Conservation (phyloP, 2,329 filamentous ascomycete genomes). For the Plenodomus lindquistii region DNA sequence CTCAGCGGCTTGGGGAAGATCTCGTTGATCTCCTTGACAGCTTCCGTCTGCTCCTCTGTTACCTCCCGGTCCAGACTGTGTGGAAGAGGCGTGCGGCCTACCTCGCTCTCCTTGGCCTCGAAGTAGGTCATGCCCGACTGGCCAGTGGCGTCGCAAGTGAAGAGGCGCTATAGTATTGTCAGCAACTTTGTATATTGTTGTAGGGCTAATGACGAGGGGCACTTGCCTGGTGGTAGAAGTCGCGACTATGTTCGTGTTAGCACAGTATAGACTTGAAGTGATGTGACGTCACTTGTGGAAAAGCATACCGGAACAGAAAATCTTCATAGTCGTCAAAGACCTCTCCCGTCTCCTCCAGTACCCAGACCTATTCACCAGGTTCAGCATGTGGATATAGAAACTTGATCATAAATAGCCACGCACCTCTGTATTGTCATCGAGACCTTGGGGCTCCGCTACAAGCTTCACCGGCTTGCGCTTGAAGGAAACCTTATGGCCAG, state of each 20-base stretch:
- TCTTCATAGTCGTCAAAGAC: constrained; percentile 87
- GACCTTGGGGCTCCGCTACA: constrained; percentile 69
- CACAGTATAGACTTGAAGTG: constrained; percentile 2
- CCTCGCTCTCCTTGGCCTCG: constrained; percentile 88
- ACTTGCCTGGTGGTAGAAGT: constrained; percentile 88
- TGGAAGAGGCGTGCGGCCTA: constrained; percentile 53
- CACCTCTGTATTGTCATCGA: constrained; percentile 85
- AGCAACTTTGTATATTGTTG: constrained; percentile 9
- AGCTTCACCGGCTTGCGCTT: constrained; percentile 94
- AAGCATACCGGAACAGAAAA: constrained; percentile 76
- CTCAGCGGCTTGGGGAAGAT: constrained; percentile 90
- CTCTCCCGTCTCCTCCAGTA: constrained; percentile 87
- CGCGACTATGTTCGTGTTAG: constrained; percentile 64
- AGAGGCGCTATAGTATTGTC: constrained; percentile 66
- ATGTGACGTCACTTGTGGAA: constrained; percentile 24
- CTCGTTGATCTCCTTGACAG: constrained; percentile 86
- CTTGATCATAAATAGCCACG: constrained; percentile 30
- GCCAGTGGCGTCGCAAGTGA: constrained; percentile 95
- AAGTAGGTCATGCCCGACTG: constrained; percentile 92
- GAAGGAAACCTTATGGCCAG: constrained; percentile 74
- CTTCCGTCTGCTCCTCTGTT: constrained; percentile 53
- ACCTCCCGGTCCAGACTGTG: constrained; percentile 30
- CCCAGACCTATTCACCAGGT: constrained; percentile 71
- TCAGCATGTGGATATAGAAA: constrained; percentile 29
- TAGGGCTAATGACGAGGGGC: not conserved